Evolutionary conservation across 2,329 filamentous ascomycete genomes (phyloP), one percentile per base, ranked within the genome.

Genomic region (Pseudopyricularia cyperi): DNA sequence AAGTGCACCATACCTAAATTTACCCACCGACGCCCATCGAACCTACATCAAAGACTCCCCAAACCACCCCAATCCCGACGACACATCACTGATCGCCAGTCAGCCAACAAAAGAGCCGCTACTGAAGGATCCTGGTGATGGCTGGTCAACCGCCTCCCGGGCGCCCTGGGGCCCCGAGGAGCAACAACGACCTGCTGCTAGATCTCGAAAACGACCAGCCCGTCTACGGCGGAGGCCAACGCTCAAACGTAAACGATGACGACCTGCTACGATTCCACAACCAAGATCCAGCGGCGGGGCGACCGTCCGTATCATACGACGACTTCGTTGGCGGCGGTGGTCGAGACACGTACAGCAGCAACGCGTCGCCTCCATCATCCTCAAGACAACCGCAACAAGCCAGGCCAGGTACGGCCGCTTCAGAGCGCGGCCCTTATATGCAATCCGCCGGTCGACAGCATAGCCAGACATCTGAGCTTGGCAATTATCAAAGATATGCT

Each of bases 221-320:
- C 51, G 65, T 76, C 54, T 95, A 96, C 68, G 80, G 77, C 65
- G 77, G 76, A 58, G 89, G 89, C 56, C 85, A 89, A 66, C 80
- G 82, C 53, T 84, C 89, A 49, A 80, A 60, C 26, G 55, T 65
- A 42, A 66, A 84, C 65, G 89, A 95, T 65, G 85, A 94, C 58
- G 82, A 90, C 58, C 74, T 95, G 48, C 71, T 91, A 63, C 79
- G 82, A 64, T 80, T 51, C 12, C 49, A 51, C 35, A 44, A 85
- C 62, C 81, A 85, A 63, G 76, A 87, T 61, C 75, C 80, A 56
- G 71, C 76, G 47, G 77, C 79, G 55, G 70, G 81, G 53, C 85
- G 91, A 58, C 87, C 89, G 51, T 96, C 90, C 26, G 82, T 91
- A 51, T 95, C 89, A 54, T 96, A 96, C 69, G 91, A 96, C 74